These are phyloP conservation scores for Phytophthora fragariae DNA, from an alignment of 352 stramenopile species.

Conservation along the genomic window DNA sequence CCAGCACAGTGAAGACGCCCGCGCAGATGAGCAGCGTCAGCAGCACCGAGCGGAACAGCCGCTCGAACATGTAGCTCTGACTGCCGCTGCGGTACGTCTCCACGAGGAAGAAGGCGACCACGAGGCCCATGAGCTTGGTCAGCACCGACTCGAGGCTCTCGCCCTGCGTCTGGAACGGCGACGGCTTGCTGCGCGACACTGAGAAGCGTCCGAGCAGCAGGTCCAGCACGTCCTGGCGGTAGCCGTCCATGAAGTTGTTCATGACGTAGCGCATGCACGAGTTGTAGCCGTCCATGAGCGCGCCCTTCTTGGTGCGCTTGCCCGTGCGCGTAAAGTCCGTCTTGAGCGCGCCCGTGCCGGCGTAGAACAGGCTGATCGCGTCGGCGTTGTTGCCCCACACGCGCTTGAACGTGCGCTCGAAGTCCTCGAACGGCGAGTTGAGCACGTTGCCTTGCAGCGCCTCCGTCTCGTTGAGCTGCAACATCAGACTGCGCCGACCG, in stretches of 20 bases:
- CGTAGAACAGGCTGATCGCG: constrained; percentile 94
- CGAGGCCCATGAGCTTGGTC: constrained; percentile 56
- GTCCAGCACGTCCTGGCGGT: constrained; percentile 95
- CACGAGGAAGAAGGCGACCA: constrained; percentile 67
- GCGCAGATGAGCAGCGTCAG: constrained; percentile 58
- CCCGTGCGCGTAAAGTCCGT: constrained; percentile 96
- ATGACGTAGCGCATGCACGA: constrained; percentile 95
- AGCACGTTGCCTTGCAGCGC: constrained; percentile 79
- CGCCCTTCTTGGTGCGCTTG: constrained; percentile 92
- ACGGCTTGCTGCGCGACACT: constrained; percentile 59
- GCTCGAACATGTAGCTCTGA: constrained; percentile 60
- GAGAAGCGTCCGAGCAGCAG: constrained; percentile 83
- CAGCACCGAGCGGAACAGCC: constrained; percentile 60
- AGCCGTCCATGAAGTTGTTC: constrained; percentile 97
- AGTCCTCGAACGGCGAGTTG: constrained; percentile 63
- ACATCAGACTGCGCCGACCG: constrained; percentile 85
- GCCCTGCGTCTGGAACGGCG: constrained; percentile 50
- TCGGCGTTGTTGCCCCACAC: constrained; percentile 98
- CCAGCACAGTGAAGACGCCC: constrained; percentile 60
- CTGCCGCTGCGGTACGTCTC: constrained; percentile 57
- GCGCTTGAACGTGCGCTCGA: constrained; percentile 86
- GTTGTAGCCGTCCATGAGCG: constrained; percentile 95
- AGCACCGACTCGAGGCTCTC: constrained; percentile 70
- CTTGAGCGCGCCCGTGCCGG: constrained; percentile 95
- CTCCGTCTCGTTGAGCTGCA: constrained; percentile 80